phyloP scores from a whole-genome alignment of 1,284 basidiomycete species.

The Farysia itapuensis region DNA sequence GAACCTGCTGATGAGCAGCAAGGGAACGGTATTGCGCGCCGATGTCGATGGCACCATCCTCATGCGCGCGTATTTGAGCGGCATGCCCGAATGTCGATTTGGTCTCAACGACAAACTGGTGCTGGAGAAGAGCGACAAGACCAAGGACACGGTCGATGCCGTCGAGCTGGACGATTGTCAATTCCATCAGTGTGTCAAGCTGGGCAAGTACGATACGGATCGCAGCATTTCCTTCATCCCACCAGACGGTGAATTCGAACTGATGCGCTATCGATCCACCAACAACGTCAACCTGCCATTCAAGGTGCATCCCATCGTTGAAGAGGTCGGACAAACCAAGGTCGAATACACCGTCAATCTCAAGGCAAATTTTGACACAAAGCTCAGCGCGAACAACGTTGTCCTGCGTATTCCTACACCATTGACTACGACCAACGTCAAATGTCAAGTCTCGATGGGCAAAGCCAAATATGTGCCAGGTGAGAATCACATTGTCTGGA shows the following conservation, averaged over 20 bases:
- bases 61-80: slow-evolving; percentile 95
- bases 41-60: slow-evolving; percentile 97
- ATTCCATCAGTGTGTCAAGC: slow-evolving; percentile 96
- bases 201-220: slow-evolving; percentile 89
- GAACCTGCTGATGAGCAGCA: slow-evolving; percentile 91
- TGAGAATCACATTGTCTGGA: slow-evolving; percentile 96
- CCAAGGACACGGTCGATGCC: slow-evolving; percentile 33
- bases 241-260: slow-evolving; percentile 97
- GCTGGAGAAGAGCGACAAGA: slow-evolving; percentile 72
- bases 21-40: slow-evolving; percentile 90
- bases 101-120: slow-evolving; percentile 97
- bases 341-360: slow-evolving; percentile 89
- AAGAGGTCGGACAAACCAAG: slow-evolving; percentile 84
- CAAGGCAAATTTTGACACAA: slow-evolving; percentile 84
- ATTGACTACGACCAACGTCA: slow-evolving; percentile 85
- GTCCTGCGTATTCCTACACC: slow-evolving; percentile 93
- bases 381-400: slow-evolving; percentile 89
- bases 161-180: slow-evolving; percentile 90
- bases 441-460: slow-evolving; percentile 84
- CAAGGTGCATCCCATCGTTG: slow-evolving; percentile 84
- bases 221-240: slow-evolving; percentile 95
- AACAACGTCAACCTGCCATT: slow-evolving; percentile 93
- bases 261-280: slow-evolving; percentile 96
- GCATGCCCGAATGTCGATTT: slow-evolving; percentile 96
- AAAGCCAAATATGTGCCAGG: slow-evolving; percentile 96